These are phyloP conservation scores for Daldinia eschscholtzii DNA, from an alignment of 2,329 filamentous ascomycete species.

Conservation along the genomic window DNA sequence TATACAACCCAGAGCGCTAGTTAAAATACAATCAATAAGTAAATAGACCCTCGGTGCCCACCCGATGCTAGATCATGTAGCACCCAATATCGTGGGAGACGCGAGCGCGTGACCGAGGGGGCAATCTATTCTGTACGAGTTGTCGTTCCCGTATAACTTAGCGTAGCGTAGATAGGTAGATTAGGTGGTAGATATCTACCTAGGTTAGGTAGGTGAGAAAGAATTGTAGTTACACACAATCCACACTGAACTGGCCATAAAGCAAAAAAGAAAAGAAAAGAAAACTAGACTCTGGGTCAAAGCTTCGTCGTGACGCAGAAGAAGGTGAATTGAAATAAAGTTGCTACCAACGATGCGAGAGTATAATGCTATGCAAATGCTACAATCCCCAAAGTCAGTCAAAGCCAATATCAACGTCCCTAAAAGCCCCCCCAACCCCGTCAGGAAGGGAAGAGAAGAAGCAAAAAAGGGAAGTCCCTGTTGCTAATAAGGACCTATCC, in stretches of 20 bases:
- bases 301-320: background rate
- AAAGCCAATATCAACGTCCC: conserved; percentile 3
- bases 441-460: conserved; percentile 1
- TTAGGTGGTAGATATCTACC: too few species aligned
- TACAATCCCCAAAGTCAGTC: background rate
- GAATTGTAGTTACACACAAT: background rate
- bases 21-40: background rate
- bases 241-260: background rate
- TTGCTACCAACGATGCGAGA: conserved; percentile 9
- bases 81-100: conserved; percentile 7
- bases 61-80: conserved; percentile 12
- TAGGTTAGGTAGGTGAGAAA: background rate
- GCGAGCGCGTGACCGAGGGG: background rate
- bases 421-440: background rate
- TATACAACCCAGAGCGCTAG: background rate
- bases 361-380: conserved; percentile 25
- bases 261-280: background rate
- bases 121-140: background rate
- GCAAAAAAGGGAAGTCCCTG: background rate
- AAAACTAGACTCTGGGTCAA: background rate
- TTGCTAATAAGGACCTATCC: conserved; percentile 13
- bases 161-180: background rate
- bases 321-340: background rate
- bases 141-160: background rate
- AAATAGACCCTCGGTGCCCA: conserved; percentile 4